A percentile compares a stretch with the other conserved stretches of the same genome.
Conservation (phyloP, 1,284 basidiomycete species). For the Ganoderma lucidum region DNA sequence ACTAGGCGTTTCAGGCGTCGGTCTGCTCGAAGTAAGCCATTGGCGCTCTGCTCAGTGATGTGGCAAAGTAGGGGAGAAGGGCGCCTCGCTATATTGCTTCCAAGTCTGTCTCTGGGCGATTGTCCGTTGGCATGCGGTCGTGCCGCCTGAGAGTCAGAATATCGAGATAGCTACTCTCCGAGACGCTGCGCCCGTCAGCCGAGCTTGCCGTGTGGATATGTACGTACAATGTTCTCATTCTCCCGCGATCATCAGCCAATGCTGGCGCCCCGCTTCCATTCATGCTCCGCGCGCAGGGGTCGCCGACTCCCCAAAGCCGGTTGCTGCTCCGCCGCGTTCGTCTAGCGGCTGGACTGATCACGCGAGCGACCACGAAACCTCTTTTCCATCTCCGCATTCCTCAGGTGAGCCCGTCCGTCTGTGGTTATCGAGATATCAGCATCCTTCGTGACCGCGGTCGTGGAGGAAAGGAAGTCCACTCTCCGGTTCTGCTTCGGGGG, state of each 20-base stretch:
- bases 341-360: slow-evolving; percentile 18
- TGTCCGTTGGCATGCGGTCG: slow-evolving; percentile 9
- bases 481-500: slow-evolving; percentile 1
- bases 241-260: slow-evolving; percentile 22
- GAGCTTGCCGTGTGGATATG: not conserved
- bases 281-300: slow-evolving; percentile 6
- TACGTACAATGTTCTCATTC: slow-evolving; percentile 15
- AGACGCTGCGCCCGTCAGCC: not conserved
- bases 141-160: not conserved
- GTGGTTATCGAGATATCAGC: slow-evolving; percentile 11
- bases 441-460: slow-evolving; percentile 4
- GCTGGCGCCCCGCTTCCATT: slow-evolving; percentile 7
- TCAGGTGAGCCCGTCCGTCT: slow-evolving; percentile 7
- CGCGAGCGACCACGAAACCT: slow-evolving; percentile 13
- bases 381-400: slow-evolving; percentile 14
- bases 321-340: slow-evolving; percentile 7
- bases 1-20: not conserved
- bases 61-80: not conserved
- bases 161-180: slow-evolving; percentile 10
- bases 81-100: not conserved
- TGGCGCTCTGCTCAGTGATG: not conserved
- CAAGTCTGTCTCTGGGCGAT: not conserved
- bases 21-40: not conserved
- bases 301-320: slow-evolving; percentile 4
- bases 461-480: not conserved